Evolutionary conservation across 768 basidiomycete species (phyloP), one percentile per base, ranked within the genome.

Genomic region (Tricholoma furcatifolium): DNA sequence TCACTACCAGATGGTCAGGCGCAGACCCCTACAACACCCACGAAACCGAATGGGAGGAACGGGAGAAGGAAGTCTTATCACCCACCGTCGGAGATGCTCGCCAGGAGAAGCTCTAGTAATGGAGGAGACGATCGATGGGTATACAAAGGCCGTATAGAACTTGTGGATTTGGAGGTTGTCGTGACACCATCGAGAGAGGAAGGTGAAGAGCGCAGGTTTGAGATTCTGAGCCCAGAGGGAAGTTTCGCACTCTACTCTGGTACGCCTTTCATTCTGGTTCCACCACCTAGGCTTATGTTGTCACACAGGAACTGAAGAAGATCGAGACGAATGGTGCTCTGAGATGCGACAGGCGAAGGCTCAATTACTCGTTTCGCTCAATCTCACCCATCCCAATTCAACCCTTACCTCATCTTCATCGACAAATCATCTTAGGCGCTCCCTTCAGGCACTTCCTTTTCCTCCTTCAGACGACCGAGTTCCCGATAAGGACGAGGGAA

Each of bases 381-480:
- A 86, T 56, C 68, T 82, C 50, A 88, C 81, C 30, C 80, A 88
- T 60, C 88, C 89, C 4, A 83, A 92, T 64, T 90, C 90, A 7
- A 93, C 91, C 0, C 75, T 93, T 21, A 90, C 89, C 0, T 87
- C 88, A 0, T 91, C 89, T 0, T 68, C 84, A 1, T 87, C 88
- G 0, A 91, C 83, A 1, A 79, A 84, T 34, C 91, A 93, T 62
- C 74, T 93, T 14, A 80, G 91, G 35, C 81, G 83, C 4, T 81
- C 81, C 0, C 67, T 93, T 10, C 86, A 88, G 60, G 91, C 91
- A 1, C 67, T 89, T 31, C 88, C 88, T 0, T 84, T 87, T 61
- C 74, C 75, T 2, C 85, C 84, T 0, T 71, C 77, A 1, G 81
- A 83, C 47, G 73, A 76, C 14, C 70, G 76, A 2, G 61, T 76